Evolutionary conservation across 192 early-diverging fungal species (phyloP).

Genomic region (Chytriomyces sp.): DNA sequence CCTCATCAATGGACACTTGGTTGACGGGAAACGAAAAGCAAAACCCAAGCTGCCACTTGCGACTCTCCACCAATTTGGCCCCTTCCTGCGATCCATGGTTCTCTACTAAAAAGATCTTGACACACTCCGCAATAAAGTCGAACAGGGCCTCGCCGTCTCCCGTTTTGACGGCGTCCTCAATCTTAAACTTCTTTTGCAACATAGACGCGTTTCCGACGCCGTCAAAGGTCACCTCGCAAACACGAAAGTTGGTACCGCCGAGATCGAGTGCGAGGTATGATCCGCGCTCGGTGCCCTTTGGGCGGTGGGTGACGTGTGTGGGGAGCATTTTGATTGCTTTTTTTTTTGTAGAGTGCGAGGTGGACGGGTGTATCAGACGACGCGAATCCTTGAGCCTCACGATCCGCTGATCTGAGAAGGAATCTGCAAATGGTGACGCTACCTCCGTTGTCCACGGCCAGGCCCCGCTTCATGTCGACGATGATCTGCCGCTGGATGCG

Average conservation of each 20-base stretch:
- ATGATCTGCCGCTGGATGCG: slow-evolving; percentile 37
- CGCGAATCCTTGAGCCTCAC: neutral
- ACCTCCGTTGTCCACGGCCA: slow-evolving; percentile 31
- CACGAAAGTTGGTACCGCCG: slow-evolving; percentile 93
- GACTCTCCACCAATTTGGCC: neutral
- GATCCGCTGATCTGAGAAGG: neutral
- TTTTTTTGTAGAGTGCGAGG: neutral
- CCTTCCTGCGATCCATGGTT: neutral
- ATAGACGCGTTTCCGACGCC: slow-evolving; percentile 68
- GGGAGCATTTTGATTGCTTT: slow-evolving; percentile 76
- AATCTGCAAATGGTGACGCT: no score
- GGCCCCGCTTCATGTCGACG: slow-evolving; percentile 43
- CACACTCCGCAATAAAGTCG: slow-evolving; percentile 90
- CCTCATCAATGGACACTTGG: slow-evolving; percentile 64
- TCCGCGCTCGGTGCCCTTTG: slow-evolving; percentile 84
- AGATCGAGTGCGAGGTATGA: slow-evolving; percentile 88
- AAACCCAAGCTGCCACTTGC: slow-evolving; percentile 65
- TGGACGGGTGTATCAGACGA: neutral
- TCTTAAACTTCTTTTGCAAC: slow-evolving; percentile 72
- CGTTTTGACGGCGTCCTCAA: slow-evolving; percentile 77
- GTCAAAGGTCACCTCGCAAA: slow-evolving; percentile 78
- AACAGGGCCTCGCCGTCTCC: slow-evolving; percentile 72
- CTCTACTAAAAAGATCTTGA: slow-evolving; percentile 70
- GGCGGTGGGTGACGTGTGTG: slow-evolving; percentile 79
- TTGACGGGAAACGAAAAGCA: slow-evolving; percentile 94